Percentiles rank a stretch among this genome's conserved stretches.
phyloP scores from a whole-genome alignment of 768 basidiomycete genomes.

The Lentinula aciculospora region DNA sequence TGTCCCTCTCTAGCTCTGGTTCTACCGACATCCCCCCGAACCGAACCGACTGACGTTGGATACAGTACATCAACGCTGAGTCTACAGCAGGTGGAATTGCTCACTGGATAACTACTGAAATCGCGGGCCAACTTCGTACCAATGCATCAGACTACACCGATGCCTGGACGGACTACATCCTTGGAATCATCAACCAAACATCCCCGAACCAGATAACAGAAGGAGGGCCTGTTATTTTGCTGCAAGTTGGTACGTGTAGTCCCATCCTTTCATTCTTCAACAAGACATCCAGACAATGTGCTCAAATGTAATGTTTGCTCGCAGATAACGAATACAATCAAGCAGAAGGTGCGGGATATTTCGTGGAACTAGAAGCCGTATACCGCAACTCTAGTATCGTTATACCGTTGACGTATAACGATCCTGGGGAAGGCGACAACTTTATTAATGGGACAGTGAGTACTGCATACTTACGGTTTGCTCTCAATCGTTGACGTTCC shows the following conservation, averaged over 20 bases:
- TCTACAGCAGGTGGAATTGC: conserved; percentile 54
- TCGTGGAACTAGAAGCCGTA: conserved; percentile 50
- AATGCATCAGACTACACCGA: conserved; percentile 65
- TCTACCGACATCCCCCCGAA: neutral
- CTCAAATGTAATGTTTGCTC: neutral
- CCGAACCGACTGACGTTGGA: neutral
- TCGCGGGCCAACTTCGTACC: conserved; percentile 65
- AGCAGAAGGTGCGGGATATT: conserved; percentile 46
- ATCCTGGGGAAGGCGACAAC: conserved; percentile 49
- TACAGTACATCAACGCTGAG: conserved; percentile 65
- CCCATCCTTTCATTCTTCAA: no score
- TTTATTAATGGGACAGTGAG: conserved; percentile 69
- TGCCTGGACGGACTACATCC: conserved; percentile 71
- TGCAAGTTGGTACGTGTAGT: conserved; percentile 13
- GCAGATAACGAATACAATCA: conserved; percentile 76
- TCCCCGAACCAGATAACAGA: conserved; percentile 60
- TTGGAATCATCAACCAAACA: conserved; percentile 56
- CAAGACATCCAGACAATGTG: no score
- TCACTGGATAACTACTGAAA: conserved; percentile 49
- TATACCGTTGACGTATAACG: conserved; percentile 73
- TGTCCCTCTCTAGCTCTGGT: neutral
- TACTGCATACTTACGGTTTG: neutral
- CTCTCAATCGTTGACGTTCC: neutral
- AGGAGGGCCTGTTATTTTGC: conserved; percentile 74
- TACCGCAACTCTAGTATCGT: conserved; percentile 54